Evolutionary conservation across 2,329 filamentous ascomycete species (phyloP), one percentile per base, ranked within the genome.

Genomic region (Exophiala bonariae): DNA sequence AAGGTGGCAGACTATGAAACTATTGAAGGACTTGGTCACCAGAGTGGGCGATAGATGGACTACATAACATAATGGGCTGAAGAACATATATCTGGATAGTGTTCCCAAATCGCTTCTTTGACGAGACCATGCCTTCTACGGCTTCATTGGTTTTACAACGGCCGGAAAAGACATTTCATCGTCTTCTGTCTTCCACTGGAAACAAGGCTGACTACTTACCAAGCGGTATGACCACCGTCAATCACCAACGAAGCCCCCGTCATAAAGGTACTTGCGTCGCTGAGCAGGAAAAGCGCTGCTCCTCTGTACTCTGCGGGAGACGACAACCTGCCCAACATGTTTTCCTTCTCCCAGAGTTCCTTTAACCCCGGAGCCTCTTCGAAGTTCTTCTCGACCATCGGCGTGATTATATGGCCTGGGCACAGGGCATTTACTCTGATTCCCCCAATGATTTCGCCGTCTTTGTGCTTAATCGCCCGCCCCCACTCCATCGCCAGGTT

Each of bases 261-360:
- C 73, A 79, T 78, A 61, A 79, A 80, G 54, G 66, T 72, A 58
- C 73, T 77, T 8, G 72, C 72, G 50, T 74, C 71, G 45, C 69
- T 72, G 22, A 74, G 57, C 47, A 75, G 57, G 55, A 73, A 75
- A 32, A 75, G 68, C 1, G 70, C 69, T 1, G 71, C 70, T 6
- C 72, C 84, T 35, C 83, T 78, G 66, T 86, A 88, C 64, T 89
- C 86, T 41, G 82, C 73, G 0, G 85, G 85, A 17, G 67, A 70
- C 62, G 83, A 86, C 51, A 89, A 72, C 31, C 81, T 77, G 23
- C 78, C 82, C 42, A 95, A 75, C 89, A 95, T 93, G 69, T 95
- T 95, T 68, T 92, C 84, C 59, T 78, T 84, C 13, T 87, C 82
- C 90, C 90, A 95, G 50, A 83, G 78, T 18, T 47, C 34, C 17